Conservation (phyloP, 306 rosid species). For the Amphicarpaea edgeworthii region DNA sequence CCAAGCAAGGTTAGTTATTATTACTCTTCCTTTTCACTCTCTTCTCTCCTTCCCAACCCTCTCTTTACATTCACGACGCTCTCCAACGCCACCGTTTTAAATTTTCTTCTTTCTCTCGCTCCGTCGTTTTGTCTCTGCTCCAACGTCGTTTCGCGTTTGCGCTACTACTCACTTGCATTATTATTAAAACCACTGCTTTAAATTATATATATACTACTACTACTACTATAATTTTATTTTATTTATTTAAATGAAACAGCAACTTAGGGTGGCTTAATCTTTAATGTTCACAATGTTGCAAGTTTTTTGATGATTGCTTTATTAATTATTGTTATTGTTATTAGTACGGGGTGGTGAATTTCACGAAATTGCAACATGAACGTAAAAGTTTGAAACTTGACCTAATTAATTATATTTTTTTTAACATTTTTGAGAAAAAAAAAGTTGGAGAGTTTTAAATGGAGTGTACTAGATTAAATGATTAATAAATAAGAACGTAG, state of each 20-base stretch:
- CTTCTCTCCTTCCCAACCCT: background rate
- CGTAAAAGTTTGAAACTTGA: slow-evolving; percentile 5
- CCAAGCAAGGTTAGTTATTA: slow-evolving; percentile 68
- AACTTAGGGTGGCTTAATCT: background rate
- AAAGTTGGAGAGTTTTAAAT: slow-evolving; percentile 16
- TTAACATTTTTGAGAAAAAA: background rate
- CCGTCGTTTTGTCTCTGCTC: slow-evolving; percentile 6
- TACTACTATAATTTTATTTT: background rate
- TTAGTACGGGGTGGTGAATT: background rate
- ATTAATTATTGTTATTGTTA: too few species aligned
- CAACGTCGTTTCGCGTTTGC: background rate
- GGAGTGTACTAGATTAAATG: slow-evolving; percentile 56
- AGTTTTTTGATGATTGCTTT: slow-evolving; percentile 1
- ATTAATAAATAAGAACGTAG: slow-evolving; percentile 67
- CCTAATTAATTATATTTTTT: background rate
- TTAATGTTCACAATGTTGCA: background rate
- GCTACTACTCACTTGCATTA: background rate
- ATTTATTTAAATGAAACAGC: background rate
- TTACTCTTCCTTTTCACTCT: background rate
- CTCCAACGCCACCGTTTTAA: background rate
- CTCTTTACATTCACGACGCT: background rate
- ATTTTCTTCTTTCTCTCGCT: background rate
- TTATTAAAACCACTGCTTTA: too few species aligned
- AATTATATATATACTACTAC: too few species aligned
- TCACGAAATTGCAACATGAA: background rate